Evolutionary conservation across 2,329 filamentous ascomycete genomes (phyloP).

Genomic region (Hypoxylon sp.): DNA sequence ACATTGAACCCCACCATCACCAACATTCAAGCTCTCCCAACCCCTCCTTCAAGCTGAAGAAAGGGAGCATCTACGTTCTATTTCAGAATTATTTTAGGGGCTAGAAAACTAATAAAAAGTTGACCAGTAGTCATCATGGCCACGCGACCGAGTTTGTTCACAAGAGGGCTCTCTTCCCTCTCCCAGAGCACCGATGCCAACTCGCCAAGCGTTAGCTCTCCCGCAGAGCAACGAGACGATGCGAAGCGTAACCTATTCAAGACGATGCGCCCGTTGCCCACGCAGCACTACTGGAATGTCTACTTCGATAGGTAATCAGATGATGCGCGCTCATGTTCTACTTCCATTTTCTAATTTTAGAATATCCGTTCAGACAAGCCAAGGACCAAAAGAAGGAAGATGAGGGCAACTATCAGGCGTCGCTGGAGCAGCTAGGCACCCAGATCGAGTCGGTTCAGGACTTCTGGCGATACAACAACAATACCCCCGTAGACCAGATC

Average conservation of each 20-base stretch:
- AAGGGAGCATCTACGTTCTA: conserved; percentile 16
- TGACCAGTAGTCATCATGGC: conserved; percentile 62
- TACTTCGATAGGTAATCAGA: conserved; percentile 72
- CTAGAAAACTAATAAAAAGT: conserved; percentile 16
- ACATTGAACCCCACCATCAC: conserved; percentile 35
- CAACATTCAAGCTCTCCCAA: conserved; percentile 30
- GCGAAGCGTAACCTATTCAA: conserved; percentile 88
- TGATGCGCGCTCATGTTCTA: background rate
- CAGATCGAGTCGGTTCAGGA: conserved; percentile 86
- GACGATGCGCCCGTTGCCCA: conserved; percentile 78
- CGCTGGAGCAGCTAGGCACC: conserved; percentile 73
- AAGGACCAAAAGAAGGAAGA: conserved; percentile 61
- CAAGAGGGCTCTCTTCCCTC: conserved; percentile 73
- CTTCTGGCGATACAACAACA: conserved; percentile 87
- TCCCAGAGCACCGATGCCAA: conserved; percentile 72
- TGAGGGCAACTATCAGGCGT: conserved; percentile 64
- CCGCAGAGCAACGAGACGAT: conserved; percentile 80
- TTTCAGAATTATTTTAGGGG: background rate
- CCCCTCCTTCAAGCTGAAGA: conserved; percentile 16
- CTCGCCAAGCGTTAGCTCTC: conserved; percentile 74
- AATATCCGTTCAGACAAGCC: conserved; percentile 55
- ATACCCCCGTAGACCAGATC: conserved; percentile 82
- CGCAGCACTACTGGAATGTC: conserved; percentile 85
- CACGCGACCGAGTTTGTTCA: conserved; percentile 71
- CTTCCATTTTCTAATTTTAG: conserved; percentile 15